Evolutionary conservation across 164 flowering plant genomes (phyloP), one percentile per base, ranked within the genome.

Genomic region (Vitis rotundifolia): DNA sequence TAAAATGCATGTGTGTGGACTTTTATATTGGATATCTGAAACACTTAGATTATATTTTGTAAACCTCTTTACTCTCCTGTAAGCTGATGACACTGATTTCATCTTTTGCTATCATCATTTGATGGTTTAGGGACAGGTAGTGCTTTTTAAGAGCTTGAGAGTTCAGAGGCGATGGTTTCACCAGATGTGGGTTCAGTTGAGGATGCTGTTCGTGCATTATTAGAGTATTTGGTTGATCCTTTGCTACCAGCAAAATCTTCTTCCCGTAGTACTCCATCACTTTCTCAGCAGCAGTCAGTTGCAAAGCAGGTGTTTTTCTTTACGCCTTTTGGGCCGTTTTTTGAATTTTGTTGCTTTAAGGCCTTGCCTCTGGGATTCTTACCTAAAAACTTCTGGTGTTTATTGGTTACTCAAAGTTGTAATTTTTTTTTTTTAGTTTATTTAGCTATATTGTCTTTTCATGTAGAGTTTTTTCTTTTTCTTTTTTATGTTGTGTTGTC

Each of bases 171-270:
- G 14, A 79, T 72, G 77, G 80, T n/a, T 49, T 10, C 69, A 2
- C 50, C 59, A 28, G 77, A 63, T 31, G 78, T 75, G 18, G 77
- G 80, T 68, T 84, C 85, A 8, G 74, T 82, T 19, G 92, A 89
- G 72, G 93, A 87, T 54, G 75, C 82, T 15, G 57, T 93, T 22
- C 71, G 64, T n/a, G 87, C 86, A 7, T 80, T 93, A 13, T 51
- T 91, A 47, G 97, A 91, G 49, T 71, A 72, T 48, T 76, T 93
- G 70, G 89, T 93, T 56, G 84, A 73, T 19, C 97, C 98, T 8
- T 9, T 76, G 73, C 80, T 93, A 19, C 92, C 90, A 0, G 66
- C 58, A 8, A 86, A 70, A 67, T 68, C 82, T 26, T 68, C 83
- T 31, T 19, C 60, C 3, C 65, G 14, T 13, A 71, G 69, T 47